phyloP scores from a whole-genome alignment of 2,329 filamentous ascomycete genomes.

The Immersiporthe knoxdaviesiana region DNA sequence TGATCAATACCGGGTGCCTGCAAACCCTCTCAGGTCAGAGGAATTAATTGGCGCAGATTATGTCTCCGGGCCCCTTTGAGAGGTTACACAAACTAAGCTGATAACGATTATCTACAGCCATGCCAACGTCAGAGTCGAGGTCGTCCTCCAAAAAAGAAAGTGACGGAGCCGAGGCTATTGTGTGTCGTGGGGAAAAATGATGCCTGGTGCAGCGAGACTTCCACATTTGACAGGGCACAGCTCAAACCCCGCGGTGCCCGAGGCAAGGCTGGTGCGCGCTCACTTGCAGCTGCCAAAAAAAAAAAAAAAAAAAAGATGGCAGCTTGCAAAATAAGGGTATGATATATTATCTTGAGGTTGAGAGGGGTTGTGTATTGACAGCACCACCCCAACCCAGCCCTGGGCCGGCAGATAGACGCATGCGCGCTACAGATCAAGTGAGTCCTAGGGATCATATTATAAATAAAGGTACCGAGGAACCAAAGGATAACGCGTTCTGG shows the following conservation, averaged over 20 bases:
- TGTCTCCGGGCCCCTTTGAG: background rate
- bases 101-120: background rate
- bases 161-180: background rate
- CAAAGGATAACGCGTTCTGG: background rate
- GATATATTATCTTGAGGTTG: constrained; percentile 9
- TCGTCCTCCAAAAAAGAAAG: background rate
- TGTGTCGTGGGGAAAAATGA: background rate
- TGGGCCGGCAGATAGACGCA: background rate
- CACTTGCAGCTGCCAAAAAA: background rate
- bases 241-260: background rate
- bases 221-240: no score
- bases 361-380: background rate
- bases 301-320: background rate
- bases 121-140: background rate
- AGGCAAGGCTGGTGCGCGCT: background rate
- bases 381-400: background rate
- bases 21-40: background rate
- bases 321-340: background rate
- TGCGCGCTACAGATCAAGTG: background rate
- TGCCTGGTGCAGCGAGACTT: background rate
- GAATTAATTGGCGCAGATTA: background rate
- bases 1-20: background rate
- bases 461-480: background rate
- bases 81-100: background rate
- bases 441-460: background rate